phyloP scores from a whole-genome alignment of 352 stramenopile species.

The Lagenidium giganteum region DNA sequence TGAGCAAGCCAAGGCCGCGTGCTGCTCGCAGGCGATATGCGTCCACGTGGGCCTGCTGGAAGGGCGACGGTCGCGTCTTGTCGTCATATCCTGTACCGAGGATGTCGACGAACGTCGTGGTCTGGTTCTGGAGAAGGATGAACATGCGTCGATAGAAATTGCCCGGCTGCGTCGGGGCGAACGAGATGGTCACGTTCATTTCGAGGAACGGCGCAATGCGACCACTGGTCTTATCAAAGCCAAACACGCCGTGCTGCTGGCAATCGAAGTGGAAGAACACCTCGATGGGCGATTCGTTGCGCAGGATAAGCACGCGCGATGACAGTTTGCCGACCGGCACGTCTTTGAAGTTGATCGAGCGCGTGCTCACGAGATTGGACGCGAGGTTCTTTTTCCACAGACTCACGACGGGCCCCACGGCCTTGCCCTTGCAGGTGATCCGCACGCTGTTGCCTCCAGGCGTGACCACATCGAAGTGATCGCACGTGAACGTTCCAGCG shows the following conservation, averaged over 20 bases:
- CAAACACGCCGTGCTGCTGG: slow-evolving; percentile 75
- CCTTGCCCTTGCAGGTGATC: slow-evolving; percentile 68
- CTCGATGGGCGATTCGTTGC: slow-evolving; percentile 71
- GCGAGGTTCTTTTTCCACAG: slow-evolving; percentile 82
- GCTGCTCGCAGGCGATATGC: slow-evolving; percentile 57
- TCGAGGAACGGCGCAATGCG: slow-evolving; percentile 78
- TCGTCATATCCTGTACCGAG: slow-evolving; percentile 88
- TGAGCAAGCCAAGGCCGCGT: slow-evolving; percentile 59
- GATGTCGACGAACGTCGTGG: slow-evolving; percentile 81
- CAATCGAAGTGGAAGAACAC: slow-evolving; percentile 78
- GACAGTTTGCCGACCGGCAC: slow-evolving; percentile 50
- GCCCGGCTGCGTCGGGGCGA: slow-evolving; percentile 58
- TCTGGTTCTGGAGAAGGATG: slow-evolving; percentile 81
- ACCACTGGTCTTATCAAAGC: slow-evolving; percentile 75
- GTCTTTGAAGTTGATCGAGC: slow-evolving; percentile 89
- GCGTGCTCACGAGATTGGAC: slow-evolving; percentile 61
- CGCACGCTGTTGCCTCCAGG: slow-evolving; percentile 82
- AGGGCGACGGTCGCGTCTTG: slow-evolving; percentile 85
- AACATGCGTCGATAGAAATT: slow-evolving; percentile 93
- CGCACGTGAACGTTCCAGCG: slow-evolving; percentile 84
- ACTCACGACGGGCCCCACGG: slow-evolving; percentile 52
- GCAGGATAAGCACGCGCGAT: slow-evolving; percentile 76
- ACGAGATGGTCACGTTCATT: slow-evolving; percentile 77
- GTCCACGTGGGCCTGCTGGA: slow-evolving; percentile 90
- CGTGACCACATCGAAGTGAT: slow-evolving; percentile 88